Conservation (phyloP, 2,329 filamentous ascomycete genomes). For the Alternaria postmessia region DNA sequence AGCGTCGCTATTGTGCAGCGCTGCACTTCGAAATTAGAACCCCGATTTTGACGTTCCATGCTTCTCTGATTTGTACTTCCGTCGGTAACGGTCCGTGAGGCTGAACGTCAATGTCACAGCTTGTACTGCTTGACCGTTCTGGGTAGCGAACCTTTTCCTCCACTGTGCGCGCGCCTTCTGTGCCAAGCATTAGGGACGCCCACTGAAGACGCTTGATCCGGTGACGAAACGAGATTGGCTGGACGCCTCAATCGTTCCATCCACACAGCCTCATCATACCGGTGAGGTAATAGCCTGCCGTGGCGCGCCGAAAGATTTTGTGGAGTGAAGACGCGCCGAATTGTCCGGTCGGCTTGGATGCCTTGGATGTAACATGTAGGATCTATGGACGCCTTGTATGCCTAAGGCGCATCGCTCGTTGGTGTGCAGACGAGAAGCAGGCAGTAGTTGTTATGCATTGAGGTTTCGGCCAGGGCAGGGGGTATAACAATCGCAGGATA, state of each 20-base stretch:
- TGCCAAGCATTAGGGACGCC: slow-evolving; percentile 1
- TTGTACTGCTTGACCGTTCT: neutral
- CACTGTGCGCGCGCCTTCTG: neutral
- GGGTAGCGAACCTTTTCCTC: neutral
- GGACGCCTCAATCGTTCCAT: slow-evolving; percentile 4
- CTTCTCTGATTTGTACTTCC: neutral
- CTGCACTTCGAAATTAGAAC: neutral
- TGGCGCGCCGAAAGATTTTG: neutral
- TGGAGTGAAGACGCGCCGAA: slow-evolving; percentile 6
- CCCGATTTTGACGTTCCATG: neutral
- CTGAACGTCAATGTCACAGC: neutral
- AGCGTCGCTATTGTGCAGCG: neutral
- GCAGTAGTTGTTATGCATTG: neutral
- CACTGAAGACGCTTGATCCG: neutral
- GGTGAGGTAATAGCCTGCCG: neutral
- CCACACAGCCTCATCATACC: slow-evolving; percentile 5
- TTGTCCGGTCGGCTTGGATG: slow-evolving; percentile 6
- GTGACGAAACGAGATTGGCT: slow-evolving; percentile 2
- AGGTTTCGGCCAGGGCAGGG: neutral
- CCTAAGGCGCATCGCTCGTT: neutral
- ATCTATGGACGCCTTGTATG: neutral
- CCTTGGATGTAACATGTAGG: slow-evolving; percentile 7
- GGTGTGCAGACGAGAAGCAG: neutral
- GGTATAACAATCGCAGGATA: neutral
- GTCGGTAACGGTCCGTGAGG: neutral